Evolutionary conservation across 805 yeast genomes (phyloP), one percentile per base, ranked within the genome.

Genomic region (Sugiyamaella mastotermitis): DNA sequence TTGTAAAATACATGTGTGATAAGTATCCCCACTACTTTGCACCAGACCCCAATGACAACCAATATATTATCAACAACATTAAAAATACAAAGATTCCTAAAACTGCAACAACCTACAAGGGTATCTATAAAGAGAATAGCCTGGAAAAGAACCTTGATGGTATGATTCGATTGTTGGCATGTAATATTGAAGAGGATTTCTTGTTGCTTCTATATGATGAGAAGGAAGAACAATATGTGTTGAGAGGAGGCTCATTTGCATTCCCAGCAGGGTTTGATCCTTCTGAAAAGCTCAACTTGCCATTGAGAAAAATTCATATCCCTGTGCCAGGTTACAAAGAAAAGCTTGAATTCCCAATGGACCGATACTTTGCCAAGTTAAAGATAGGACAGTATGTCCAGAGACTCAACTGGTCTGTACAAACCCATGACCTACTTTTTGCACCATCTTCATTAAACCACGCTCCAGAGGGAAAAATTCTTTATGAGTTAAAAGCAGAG

Each of bases 201-300:
- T 51, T 82, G 29, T 56, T 83, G 5, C 48, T 82, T 48, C 51
- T 72, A 41, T 67, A 68, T 13, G 74, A 72, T 39, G 87, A 80
- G 49, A 51, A 55, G 22, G 31, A 36, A 9, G 33, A 47, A 5
- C 43, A 50, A 38, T 82, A 80, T 52, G 62, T 69, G 19, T 55
- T 78, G 30, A 64, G 79, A 37, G 78, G 76, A 0, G 74, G 77
- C 5, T 61, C 71, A 3, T 69, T 78, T 17, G 76, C 78, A 5
- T 80, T 79, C 48, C 85, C 90, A 1, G 75, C 80, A 1, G 90
- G 90, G 1, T 83, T 83, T 57, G 76, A 76, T 51, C 88, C 90
- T 3, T 57, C 66, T 3, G 59, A 53, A 7, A 69, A 73, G 45
- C 66, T 73, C 45, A 63, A 76, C 50, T 58, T 65, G 48, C 76